Evolutionary conservation across 345 rosid species (phyloP).

Genomic region (Psidium friedrichsthalianum): DNA sequence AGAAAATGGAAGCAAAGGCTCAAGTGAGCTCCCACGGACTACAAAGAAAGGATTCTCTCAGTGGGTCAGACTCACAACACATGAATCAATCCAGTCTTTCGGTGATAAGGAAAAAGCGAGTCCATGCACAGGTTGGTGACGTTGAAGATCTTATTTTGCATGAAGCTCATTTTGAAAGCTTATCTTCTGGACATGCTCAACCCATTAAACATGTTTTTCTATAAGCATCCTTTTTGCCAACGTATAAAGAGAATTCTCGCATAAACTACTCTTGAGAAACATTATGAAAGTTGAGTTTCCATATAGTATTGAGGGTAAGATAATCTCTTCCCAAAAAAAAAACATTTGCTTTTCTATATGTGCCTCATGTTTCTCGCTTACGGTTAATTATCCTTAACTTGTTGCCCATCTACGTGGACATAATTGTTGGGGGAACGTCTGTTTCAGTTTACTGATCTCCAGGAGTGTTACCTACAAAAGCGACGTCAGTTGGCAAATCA

Average conservation of each 20-base stretch:
- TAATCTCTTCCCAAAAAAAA: background rate
- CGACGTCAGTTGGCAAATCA: conserved; percentile 67
- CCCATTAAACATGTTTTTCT: background rate
- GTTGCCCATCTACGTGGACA: background rate
- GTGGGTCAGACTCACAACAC: conserved; percentile 66
- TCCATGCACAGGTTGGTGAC: conserved; percentile 75
- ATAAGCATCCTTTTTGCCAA: background rate
- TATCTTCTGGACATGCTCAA: background rate
- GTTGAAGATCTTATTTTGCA: background rate
- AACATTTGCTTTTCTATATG: background rate
- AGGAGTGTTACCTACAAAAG: conserved; percentile 94
- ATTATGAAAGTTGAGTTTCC: background rate
- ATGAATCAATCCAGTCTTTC: conserved; percentile 58
- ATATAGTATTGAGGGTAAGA: background rate
- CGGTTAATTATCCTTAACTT: background rate
- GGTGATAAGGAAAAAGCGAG: conserved; percentile 76
- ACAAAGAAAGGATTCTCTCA: conserved; percentile 55
- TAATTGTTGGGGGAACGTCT: background rate
- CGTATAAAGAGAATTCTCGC: background rate
- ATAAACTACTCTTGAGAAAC: background rate
- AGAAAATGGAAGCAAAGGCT: conserved; percentile 57
- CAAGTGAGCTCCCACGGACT: conserved; percentile 60
- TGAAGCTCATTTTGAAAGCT: background rate
- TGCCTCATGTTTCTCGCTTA: background rate
- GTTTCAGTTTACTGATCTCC: conserved; percentile 76